phyloP scores from a whole-genome alignment of 352 stramenopile species.

The Phytophthora chlamydospora region DNA sequence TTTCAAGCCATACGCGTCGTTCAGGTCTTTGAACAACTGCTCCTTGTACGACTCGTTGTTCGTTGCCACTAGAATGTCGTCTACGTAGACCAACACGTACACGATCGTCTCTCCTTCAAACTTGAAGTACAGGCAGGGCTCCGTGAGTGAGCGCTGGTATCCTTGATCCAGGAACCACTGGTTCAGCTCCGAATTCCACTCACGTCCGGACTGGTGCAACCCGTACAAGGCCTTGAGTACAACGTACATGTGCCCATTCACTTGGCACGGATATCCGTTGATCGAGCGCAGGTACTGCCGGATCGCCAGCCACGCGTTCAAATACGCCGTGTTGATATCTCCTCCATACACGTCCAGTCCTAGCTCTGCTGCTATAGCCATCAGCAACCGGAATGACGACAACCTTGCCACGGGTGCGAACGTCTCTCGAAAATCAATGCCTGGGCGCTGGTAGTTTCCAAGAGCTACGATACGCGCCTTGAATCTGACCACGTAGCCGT shows the following conservation, averaged over 20 bases:
- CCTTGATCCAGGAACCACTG: no score
- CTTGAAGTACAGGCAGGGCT: not conserved
- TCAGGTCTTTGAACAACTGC: not conserved
- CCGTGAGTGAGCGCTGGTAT: not conserved
- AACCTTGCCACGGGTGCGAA: not conserved
- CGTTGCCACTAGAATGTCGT: not conserved
- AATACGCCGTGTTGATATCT: not conserved
- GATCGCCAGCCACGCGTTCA: not conserved
- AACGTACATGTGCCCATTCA: conserved; percentile 3
- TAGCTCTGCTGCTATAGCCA: not conserved
- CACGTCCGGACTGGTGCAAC: not conserved
- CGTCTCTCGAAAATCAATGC: no score
- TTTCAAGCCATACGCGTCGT: not conserved
- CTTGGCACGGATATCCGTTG: not conserved
- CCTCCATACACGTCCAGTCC: not conserved
- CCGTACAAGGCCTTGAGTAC: conserved; percentile 1
- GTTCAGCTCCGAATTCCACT: no score
- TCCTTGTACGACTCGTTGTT: not conserved
- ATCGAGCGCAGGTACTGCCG: conserved; percentile 1
- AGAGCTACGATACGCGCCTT: no score
- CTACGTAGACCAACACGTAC: not conserved
- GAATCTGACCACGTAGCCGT: no score
- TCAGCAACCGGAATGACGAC: not conserved
- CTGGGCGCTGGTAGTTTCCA: not conserved
- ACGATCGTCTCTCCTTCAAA: not conserved